Conservation (phyloP, 2,329 filamentous ascomycete species). For the Teratosphaeria zuluensis region DNA sequence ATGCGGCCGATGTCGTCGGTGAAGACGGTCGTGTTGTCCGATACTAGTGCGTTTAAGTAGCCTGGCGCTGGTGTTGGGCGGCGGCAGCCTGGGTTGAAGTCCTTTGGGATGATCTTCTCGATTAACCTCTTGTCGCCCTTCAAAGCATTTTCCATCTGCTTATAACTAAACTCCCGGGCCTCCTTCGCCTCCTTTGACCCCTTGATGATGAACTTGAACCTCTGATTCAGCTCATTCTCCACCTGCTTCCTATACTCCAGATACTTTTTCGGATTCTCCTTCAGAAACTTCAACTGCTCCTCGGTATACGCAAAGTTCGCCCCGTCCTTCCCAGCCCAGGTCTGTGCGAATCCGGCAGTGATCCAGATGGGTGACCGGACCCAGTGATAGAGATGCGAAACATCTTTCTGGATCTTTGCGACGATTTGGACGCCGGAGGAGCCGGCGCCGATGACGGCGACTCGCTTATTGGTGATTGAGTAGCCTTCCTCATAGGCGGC, state of each 20-base stretch:
- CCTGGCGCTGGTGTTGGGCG: constrained; percentile 33
- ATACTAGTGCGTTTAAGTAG: constrained; percentile 32
- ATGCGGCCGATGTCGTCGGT: constrained; percentile 24
- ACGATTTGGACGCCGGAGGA: constrained; percentile 36
- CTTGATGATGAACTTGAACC: constrained; percentile 46
- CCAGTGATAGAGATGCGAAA: not conserved
- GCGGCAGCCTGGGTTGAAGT: constrained; percentile 32
- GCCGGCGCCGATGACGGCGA: constrained; percentile 35
- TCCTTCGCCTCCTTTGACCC: constrained; percentile 36
- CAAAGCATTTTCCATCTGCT: constrained; percentile 33
- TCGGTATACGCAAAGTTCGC: constrained; percentile 39
- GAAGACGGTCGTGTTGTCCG: constrained; percentile 25
- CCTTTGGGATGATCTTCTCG: constrained; percentile 38
- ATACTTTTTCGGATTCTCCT: constrained; percentile 34
- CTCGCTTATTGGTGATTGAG: constrained; percentile 28
- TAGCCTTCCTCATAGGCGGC: constrained; percentile 35
- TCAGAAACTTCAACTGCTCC: constrained; percentile 31
- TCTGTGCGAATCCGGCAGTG: constrained; percentile 38
- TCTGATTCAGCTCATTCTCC: constrained; percentile 42
- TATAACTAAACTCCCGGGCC: constrained; percentile 31
- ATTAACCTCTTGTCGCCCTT: constrained; percentile 29
- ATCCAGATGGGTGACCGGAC: constrained; percentile 29
- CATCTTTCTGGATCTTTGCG: constrained; percentile 25
- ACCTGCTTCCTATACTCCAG: constrained; percentile 40
- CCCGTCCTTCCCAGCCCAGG: constrained; percentile 37